Evolutionary conservation across 306 rosid genomes (phyloP).

Genomic region (Erythrophleum fordii): DNA sequence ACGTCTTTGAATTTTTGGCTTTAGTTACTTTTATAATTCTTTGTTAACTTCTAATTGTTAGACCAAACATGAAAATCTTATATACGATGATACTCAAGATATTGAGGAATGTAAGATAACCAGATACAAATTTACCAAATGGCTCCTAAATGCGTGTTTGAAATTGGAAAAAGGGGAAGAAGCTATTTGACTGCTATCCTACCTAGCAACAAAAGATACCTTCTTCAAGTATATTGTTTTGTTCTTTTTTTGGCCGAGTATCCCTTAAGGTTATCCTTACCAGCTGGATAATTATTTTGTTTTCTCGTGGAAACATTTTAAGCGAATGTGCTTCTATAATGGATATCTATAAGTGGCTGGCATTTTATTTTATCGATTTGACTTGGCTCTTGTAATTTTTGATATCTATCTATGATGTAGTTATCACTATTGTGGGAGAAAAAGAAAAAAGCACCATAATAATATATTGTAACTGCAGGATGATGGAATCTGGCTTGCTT

Average conservation of each 20-base stretch:
- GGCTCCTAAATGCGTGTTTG: background rate
- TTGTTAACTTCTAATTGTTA: background rate
- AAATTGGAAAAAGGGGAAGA: conserved; percentile 3
- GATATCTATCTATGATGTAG: background rate
- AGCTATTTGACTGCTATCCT: conserved; percentile 8
- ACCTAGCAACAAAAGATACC: conserved; percentile 13
- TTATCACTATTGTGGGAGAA: background rate
- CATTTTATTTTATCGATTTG: background rate
- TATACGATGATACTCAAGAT: background rate
- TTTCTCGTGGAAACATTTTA: background rate
- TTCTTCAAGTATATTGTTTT: background rate
- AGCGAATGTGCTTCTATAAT: background rate
- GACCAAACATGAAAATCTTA: background rate
- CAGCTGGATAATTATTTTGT: background rate
- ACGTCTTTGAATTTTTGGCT: background rate
- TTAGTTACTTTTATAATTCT: background rate
- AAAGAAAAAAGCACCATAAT: background rate
- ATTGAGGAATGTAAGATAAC: background rate
- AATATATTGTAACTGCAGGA: conserved; percentile 57
- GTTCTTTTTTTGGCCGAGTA: background rate
- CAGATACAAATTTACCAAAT: background rate
- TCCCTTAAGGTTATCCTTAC: background rate
- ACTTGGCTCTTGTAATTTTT: background rate
- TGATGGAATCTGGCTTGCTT: conserved; percentile 94
- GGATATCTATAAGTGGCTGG: background rate